Percentiles rank a stretch among this genome's conserved stretches.
Conservation (phyloP, 495 filamentous ascomycete species). For the Xylaria longipes region DNA sequence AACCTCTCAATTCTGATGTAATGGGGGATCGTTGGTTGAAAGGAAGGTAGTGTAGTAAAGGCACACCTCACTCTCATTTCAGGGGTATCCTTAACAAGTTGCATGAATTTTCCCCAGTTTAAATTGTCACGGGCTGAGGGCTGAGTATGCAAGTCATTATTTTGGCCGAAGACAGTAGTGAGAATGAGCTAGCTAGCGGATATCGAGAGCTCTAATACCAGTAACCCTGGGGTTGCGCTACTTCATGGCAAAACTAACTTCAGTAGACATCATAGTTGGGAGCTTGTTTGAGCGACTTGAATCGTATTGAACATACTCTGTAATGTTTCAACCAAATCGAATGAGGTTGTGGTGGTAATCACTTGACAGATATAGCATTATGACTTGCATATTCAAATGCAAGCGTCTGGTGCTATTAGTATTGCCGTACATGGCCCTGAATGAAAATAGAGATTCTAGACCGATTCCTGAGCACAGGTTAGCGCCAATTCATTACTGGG, state of each 20-base stretch:
- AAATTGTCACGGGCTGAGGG: not conserved
- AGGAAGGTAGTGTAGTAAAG: not conserved
- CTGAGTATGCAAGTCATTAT: slow-evolving; percentile 7
- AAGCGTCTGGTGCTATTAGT: not conserved
- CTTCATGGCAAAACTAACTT: not conserved
- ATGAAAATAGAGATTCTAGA: not conserved
- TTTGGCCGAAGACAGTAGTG: not conserved
- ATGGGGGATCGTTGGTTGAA: not conserved
- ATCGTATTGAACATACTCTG: not conserved
- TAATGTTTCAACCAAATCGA: not conserved
- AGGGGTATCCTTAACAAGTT: not conserved
- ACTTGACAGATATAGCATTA: not conserved
- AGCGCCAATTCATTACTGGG: not conserved
- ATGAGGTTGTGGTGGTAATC: not conserved
- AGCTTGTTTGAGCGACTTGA: not conserved
- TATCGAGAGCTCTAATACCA: not conserved
- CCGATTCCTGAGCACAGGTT: not conserved
- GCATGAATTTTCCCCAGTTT: not conserved
- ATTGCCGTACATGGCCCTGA: not conserved
- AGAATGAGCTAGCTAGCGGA: not conserved
- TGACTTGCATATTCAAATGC: not conserved
- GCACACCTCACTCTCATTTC: not conserved
- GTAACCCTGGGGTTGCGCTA: not conserved
- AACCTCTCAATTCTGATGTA: not conserved
- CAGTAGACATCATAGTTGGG: not conserved